Evolutionary conservation across 306 rosid genomes (phyloP).

Genomic region (Pyrus bretschneideri): DNA sequence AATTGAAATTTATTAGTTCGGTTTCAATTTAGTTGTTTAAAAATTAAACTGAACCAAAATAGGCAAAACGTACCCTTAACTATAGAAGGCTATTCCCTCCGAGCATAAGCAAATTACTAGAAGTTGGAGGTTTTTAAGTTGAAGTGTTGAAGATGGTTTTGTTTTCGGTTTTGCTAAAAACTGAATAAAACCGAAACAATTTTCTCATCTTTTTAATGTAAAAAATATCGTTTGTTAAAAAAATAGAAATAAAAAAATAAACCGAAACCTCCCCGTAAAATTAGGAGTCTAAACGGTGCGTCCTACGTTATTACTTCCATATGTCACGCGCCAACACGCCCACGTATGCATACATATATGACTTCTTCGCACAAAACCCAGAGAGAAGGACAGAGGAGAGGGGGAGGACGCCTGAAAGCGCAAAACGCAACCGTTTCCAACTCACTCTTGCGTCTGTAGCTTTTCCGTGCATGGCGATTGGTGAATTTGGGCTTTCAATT

Average conservation of each 20-base stretch:
- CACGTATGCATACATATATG: not conserved
- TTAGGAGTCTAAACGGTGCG: not conserved
- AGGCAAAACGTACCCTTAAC: too few species aligned
- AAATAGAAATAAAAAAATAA: accelerated
- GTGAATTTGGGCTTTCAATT: conserved; percentile 28
- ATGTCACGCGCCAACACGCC: not conserved
- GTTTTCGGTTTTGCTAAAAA: too few species aligned
- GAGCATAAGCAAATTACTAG: too few species aligned
- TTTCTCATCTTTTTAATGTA: accelerated
- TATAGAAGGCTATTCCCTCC: too few species aligned
- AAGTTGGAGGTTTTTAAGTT: too few species aligned
- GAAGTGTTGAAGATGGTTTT: not conserved
- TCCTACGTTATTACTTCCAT: not conserved
- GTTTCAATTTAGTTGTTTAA: too few species aligned
- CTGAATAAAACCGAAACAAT: too few species aligned
- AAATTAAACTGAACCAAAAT: too few species aligned
- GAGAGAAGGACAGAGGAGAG: not conserved
- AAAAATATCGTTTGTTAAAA: too few species aligned
- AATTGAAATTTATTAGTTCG: too few species aligned
- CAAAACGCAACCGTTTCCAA: not conserved
- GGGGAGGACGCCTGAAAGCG: not conserved
- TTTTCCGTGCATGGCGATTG: conserved; percentile 9
- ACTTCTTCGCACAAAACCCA: not conserved
- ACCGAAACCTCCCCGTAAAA: too few species aligned
- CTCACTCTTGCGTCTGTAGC: not conserved